Evolutionary conservation across 1,139 yeast genomes (phyloP), one percentile per base, ranked within the genome.

Genomic region (Lodderomyces parapsilosis): DNA sequence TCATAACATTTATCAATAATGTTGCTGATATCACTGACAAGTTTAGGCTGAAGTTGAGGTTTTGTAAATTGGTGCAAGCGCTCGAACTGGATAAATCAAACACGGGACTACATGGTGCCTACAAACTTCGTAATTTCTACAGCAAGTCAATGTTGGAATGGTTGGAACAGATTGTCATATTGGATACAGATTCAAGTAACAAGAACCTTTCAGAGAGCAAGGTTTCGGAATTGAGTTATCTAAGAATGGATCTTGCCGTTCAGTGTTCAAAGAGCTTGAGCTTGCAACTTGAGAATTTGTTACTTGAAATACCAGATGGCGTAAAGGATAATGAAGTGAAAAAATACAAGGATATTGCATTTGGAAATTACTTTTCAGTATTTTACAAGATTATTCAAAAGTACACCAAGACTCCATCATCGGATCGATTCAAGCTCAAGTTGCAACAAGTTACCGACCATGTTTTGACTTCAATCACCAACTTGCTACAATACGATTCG

Each of bases 361-460:
- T 88, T 61, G 83, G 86, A 4, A 81, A 81, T 49, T 84, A 83
- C 54, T 88, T 88, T 60, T 81, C 84, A 36, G 65, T 87, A 22
- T 78, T 88, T 44, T 74, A 86, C 54, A 81, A 85, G 55, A 81
- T 87, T 10, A 67, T 88, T 42, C 90, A 87, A 52, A 78, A 80
- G 57, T 77, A 80, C 49, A 75, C 78, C 23, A 51, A 59, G 3
- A 44, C 52, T 15, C 64, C 55, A 7, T 50, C 56, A 24, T 49
- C 55, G 9, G 53, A 46, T 38, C 66, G 64, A 43, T 65, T 65
- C 35, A 66, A 63, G 50, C 86, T 83, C 54, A 83, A 85, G 54
- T 66, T 81, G 22, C 70, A 76, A 25, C 62, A 67, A 10, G 71
- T 86, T 24, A 76, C 81, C 22, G 87, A 83, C 20, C 80, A 84